Base-by-base conservation (phyloP, 306 rosid genomes). In the Datisca glomerata region DNA sequence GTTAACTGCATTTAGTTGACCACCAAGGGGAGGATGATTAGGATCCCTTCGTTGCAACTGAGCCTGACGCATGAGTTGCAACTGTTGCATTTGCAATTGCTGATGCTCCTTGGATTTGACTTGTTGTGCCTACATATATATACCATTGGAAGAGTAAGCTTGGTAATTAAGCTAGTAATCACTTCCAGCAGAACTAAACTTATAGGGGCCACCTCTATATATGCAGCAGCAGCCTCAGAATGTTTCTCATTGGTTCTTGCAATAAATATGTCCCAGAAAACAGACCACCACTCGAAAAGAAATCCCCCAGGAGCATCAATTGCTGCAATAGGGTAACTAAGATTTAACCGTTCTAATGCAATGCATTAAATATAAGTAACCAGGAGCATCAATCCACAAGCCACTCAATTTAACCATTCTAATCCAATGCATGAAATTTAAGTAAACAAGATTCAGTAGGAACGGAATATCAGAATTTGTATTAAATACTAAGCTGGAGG, bases 271-370 rank as follows among this genome's bases (percentile, higher is more conserved):
- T 87, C 94, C 94, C 94, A 87, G 53, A 82, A 82, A 52, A 87
- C 96, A 69, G 93, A 87, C 96, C 96, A 87, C 96, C 94, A 87
- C 71, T 87, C 94, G 19, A 73, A 87, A 49, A 87, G 92, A 57
- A 82, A 87, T 25, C 96, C 96, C 21, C 94, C 93, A 40, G 94
- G 96, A 45, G 94, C 96, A 82, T 87, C 96, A 69, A 82, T 87
- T 51, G 96, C 94, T 87, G 93, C 34, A 57, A 60, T 24, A 44
- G 49, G 34, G 31, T 18, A 40, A 39, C 37, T n/a, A 50, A 34
- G n/a, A 13, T 40, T 49, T 16, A 18, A 23, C 21, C 20, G 2
- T 14, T 12, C 39, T 37, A 13, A 51, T 45, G 24, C 24, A 21
- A 29, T 18, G 12, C 41, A 31, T 29, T 40, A 8, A 18, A 12